Evolutionary conservation across 2,329 filamentous ascomycete species (phyloP).

Genomic region (Colletotrichum liriopes): DNA sequence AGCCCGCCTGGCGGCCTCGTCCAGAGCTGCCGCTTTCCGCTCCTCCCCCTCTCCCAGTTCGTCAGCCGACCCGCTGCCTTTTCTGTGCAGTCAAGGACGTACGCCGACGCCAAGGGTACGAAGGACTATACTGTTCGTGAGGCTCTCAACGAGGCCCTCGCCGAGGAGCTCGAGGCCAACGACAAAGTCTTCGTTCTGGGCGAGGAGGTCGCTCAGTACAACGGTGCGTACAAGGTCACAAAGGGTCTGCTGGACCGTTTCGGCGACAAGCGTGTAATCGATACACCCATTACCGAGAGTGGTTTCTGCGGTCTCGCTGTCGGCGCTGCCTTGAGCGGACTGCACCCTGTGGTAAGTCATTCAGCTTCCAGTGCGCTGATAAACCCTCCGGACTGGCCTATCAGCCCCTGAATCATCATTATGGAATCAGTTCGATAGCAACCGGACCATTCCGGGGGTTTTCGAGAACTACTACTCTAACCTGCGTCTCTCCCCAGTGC

Average conservation of each 20-base stretch:
- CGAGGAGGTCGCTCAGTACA: constrained; percentile 99
- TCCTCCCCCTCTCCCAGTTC: constrained; percentile 55
- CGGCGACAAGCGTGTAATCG: constrained; percentile 96
- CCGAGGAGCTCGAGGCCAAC: constrained; percentile 96
- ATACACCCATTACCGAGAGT: constrained; percentile 98
- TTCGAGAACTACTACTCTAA: constrained; percentile 15
- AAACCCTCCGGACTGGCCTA: neutral
- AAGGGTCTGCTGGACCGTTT: constrained; percentile 98
- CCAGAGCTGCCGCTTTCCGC: constrained; percentile 55
- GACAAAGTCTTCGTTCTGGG: constrained; percentile 96
- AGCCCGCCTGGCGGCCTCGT: constrained; percentile 63
- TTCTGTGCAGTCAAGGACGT: constrained; percentile 67
- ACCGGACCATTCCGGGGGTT: too few species aligned
- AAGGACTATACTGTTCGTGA: constrained; percentile 99
- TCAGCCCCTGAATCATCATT: neutral
- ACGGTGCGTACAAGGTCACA: constrained; percentile 99
- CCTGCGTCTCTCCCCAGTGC: constrained; percentile 70
- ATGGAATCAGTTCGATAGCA: neutral
- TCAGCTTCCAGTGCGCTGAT: neutral
- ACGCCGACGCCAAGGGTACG: constrained; percentile 71
- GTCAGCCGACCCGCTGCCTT: constrained; percentile 54
- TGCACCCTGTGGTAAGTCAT: constrained; percentile 89
- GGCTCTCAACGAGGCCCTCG: constrained; percentile 96
- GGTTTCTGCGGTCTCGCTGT: constrained; percentile 95
- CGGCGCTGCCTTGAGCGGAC: constrained; percentile 92